These are phyloP conservation scores for Tricholoma terreum DNA, from an alignment of 768 basidiomycete genomes.

Conservation along the genomic window DNA sequence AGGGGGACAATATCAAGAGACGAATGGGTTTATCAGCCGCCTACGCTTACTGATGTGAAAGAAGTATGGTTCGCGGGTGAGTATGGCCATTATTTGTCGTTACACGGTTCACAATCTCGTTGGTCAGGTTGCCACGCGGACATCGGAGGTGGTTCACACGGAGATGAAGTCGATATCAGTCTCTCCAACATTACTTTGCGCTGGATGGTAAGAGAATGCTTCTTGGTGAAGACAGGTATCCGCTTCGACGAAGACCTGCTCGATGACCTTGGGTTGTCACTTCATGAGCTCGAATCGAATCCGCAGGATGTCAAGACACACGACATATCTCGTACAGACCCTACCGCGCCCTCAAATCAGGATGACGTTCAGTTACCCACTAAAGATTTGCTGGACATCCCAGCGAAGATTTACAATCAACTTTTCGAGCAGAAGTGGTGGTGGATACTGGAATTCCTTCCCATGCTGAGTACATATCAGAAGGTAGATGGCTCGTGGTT, in stretches of 20 bases:
- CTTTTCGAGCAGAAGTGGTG: neutral
- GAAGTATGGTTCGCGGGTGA: slow-evolving; percentile 66
- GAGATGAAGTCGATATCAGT: neutral
- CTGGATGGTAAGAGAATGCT: slow-evolving; percentile 9
- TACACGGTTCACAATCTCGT: neutral
- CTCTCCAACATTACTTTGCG: slow-evolving; percentile 6
- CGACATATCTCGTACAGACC: too few relatives aligned
- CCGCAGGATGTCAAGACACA: too few relatives aligned
- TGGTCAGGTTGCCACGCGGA: slow-evolving; percentile 4
- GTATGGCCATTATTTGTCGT: neutral
- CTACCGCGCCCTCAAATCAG: too few relatives aligned
- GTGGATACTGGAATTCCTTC: slow-evolving; percentile 5
- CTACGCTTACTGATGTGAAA: slow-evolving; percentile 35
- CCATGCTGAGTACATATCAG: neutral
- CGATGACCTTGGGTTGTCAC: neutral
- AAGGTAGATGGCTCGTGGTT: neutral
- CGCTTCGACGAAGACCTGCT: neutral
- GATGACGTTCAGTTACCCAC: too few relatives aligned
- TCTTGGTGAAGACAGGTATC: neutral
- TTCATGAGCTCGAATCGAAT: too few relatives aligned
- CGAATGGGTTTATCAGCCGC: too few relatives aligned
- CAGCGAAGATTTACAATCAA: neutral
- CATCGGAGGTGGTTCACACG: slow-evolving; percentile 2
- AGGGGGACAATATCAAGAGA: too few relatives aligned
- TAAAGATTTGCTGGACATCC: too few relatives aligned